Evolutionary conservation across 305 asterid species (phyloP).

Genomic region (Fraxinus platypoda): DNA sequence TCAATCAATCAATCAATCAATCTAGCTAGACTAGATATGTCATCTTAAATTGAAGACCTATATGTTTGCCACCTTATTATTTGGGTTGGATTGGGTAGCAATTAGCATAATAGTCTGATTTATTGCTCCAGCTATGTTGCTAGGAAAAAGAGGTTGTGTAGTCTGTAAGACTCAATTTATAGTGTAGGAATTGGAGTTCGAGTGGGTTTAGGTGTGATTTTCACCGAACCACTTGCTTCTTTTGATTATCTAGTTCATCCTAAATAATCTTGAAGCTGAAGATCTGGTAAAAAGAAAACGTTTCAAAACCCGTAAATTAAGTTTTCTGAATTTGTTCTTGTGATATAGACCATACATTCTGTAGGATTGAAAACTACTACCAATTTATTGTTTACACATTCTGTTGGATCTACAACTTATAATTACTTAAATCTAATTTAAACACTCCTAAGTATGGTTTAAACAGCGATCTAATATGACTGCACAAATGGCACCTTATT

Average conservation of each 20-base stretch:
- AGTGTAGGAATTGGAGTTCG: neutral
- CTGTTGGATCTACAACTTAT: neutral
- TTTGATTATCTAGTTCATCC: neutral
- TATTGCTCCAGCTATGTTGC: neutral
- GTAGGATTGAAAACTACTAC: neutral
- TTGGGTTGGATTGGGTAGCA: neutral
- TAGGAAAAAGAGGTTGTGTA: neutral
- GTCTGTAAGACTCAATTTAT: neutral
- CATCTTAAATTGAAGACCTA: too few relatives aligned
- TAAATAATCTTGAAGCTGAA: neutral
- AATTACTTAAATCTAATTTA: neutral
- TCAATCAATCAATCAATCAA: too few relatives aligned
- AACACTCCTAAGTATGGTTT: neutral
- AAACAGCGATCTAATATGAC: neutral
- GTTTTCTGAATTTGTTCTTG: neutral
- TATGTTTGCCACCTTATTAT: too few relatives aligned
- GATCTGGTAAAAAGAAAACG: neutral
- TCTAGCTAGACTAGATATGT: too few relatives aligned
- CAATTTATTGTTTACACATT: neutral
- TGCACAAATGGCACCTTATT: neutral
- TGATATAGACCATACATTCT: neutral
- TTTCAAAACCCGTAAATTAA: neutral
- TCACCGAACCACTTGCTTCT: neutral
- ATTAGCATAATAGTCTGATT: neutral
- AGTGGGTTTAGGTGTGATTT: neutral